Percentiles rank a stretch among this genome's conserved stretches.
Evolutionary conservation across 1,284 basidiomycete species (phyloP).

Genomic region (Singerocomus inundabilis): DNA sequence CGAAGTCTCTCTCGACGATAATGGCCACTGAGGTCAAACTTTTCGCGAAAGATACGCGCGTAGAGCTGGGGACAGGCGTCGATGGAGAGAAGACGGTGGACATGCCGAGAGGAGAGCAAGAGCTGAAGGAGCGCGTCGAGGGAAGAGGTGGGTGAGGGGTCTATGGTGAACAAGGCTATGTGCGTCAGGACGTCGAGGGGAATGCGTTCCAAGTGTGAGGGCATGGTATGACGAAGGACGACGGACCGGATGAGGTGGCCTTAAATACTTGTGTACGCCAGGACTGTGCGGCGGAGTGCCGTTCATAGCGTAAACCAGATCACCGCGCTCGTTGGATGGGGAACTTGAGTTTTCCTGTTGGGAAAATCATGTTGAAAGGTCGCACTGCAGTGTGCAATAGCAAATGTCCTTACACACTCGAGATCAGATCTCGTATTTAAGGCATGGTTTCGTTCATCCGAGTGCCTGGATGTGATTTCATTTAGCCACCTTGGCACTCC

Average conservation of each 20-base stretch:
- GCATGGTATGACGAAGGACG: constrained; percentile 35
- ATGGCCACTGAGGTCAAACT: constrained; percentile 50
- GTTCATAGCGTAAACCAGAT: constrained; percentile 36
- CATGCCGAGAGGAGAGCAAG: constrained; percentile 40
- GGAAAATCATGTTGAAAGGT: constrained; percentile 35
- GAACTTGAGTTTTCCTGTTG: constrained; percentile 37
- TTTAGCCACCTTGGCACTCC: constrained; percentile 37
- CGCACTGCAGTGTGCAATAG: constrained; percentile 35
- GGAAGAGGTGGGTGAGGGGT: constrained; percentile 35
- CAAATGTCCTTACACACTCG: constrained; percentile 31
- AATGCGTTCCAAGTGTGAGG: constrained; percentile 43
- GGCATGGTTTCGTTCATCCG: constrained; percentile 29
- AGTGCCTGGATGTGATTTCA: constrained; percentile 38
- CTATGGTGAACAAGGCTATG: constrained; percentile 45
- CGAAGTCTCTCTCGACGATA: constrained; percentile 33
- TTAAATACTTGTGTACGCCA: constrained; percentile 29
- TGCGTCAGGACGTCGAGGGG: constrained; percentile 53
- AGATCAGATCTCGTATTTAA: constrained; percentile 39
- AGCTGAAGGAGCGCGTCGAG: constrained; percentile 44
- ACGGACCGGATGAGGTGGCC: constrained; percentile 7
- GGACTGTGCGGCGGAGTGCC: constrained; percentile 33
- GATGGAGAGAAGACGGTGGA: constrained; percentile 45
- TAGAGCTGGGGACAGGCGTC: constrained; percentile 56
- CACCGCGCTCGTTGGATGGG: constrained; percentile 34
- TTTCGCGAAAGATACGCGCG: constrained; percentile 53